Conservation (phyloP, 257 asterid genomes). For the Forsythia viridissima region DNA sequence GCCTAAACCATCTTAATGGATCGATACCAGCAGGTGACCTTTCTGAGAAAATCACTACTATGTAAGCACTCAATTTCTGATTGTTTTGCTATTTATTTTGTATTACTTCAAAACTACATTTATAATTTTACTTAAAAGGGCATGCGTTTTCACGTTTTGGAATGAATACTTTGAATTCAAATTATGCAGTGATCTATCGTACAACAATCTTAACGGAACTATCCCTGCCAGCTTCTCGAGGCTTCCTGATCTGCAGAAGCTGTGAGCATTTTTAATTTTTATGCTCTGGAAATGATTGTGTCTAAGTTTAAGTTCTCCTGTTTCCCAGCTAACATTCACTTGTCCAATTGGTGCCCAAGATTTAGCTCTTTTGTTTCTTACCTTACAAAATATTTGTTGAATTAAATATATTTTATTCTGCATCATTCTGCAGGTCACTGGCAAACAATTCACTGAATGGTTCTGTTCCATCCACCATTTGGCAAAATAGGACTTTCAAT, state of each 20-base stretch:
- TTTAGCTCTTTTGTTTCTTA: slow-evolving; percentile 12
- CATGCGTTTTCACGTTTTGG: neutral
- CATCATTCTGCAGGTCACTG: slow-evolving; percentile 63
- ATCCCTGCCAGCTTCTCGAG: slow-evolving; percentile 43
- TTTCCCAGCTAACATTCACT: neutral
- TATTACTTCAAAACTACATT: neutral
- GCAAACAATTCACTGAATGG: slow-evolving; percentile 76
- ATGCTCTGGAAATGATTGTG: neutral
- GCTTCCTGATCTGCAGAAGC: slow-evolving; percentile 45
- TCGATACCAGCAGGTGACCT: slow-evolving; percentile 61
- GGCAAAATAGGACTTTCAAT: slow-evolving; percentile 73
- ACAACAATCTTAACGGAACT: slow-evolving; percentile 48
- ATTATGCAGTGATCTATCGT: slow-evolving; percentile 43
- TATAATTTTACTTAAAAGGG: neutral
- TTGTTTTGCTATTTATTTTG: slow-evolving; percentile 3
- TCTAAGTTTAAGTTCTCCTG: neutral
- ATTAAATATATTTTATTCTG: slow-evolving; percentile 10
- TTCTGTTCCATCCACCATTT: slow-evolving; percentile 75
- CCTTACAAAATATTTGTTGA: slow-evolving; percentile 8
- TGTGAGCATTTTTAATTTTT: slow-evolving; percentile 35
- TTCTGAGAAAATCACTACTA: slow-evolving; percentile 71
- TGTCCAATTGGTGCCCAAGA: neutral
- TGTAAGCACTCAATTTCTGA: slow-evolving; percentile 53
- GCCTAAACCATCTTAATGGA: slow-evolving; percentile 78
- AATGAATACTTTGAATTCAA: neutral